These are phyloP conservation scores for Stemphylium vesicarium DNA, from an alignment of 2,329 filamentous ascomycete species.

Conservation along the genomic window DNA sequence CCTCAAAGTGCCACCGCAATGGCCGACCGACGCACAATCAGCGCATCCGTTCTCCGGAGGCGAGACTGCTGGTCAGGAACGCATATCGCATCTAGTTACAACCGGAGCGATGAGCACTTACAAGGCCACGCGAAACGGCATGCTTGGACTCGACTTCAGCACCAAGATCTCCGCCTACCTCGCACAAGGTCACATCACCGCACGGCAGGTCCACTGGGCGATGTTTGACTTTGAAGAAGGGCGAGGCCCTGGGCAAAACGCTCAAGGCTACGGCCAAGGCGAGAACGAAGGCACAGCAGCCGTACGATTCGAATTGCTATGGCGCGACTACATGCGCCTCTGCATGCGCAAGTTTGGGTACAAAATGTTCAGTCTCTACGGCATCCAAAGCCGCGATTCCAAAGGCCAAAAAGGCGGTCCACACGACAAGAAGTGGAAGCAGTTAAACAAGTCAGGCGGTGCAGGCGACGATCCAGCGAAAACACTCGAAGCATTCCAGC, in stretches of 20 bases:
- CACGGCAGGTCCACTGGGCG: constrained; percentile 74
- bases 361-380: constrained; percentile 68
- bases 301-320: constrained; percentile 76
- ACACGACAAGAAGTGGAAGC: constrained; percentile 46
- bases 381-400: constrained; percentile 59
- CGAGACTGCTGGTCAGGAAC: constrained; percentile 64
- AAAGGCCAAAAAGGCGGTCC: constrained; percentile 39
- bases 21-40: constrained; percentile 61
- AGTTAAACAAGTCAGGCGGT: constrained; percentile 24
- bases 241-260: constrained; percentile 32
- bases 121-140: constrained; percentile 73
- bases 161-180: constrained; percentile 79
- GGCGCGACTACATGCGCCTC: constrained; percentile 80
- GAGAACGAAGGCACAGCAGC: constrained; percentile 74
- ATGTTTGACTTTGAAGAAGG: constrained; percentile 74
- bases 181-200: constrained; percentile 73
- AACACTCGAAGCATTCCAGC: constrained; percentile 58
- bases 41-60: constrained; percentile 74
- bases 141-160: constrained; percentile 73
- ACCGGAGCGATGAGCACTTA: constrained; percentile 68
- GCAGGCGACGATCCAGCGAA: constrained; percentile 54
- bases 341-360: constrained; percentile 72
- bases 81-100: constrained; percentile 66
- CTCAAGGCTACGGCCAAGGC: constrained; percentile 67
- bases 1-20: constrained; percentile 59